Evolutionary conservation across 2,329 filamentous ascomycete genomes (phyloP).

Genomic region (Colletotrichum higginsianum): DNA sequence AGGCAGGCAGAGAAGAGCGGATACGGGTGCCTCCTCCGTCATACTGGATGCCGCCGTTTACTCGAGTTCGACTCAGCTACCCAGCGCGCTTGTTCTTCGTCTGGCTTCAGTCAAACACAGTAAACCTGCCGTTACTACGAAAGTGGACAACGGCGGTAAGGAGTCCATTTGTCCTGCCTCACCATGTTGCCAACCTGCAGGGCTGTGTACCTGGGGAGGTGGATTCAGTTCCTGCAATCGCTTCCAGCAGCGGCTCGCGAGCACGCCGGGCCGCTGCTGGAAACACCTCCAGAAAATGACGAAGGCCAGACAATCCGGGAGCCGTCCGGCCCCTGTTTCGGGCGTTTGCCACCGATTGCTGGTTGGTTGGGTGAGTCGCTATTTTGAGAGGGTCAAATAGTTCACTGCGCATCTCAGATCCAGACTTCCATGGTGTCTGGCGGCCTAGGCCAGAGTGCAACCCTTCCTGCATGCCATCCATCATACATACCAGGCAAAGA

Average conservation of each 20-base stretch:
- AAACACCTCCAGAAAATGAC: conserved; percentile 26
- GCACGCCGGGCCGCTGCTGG: conserved; percentile 20
- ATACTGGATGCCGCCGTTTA: conserved; percentile 15
- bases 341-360: conserved; percentile 31
- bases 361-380: conserved; percentile 39
- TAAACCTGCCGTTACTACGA: conserved; percentile 22
- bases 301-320: conserved; percentile 32
- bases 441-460: conserved; percentile 32
- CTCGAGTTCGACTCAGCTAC: conserved; percentile 2
- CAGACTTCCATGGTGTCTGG: conserved; percentile 27
- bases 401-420: conserved; percentile 29
- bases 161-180: conserved; percentile 39
- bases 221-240: conserved; percentile 42
- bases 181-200: conserved; percentile 40
- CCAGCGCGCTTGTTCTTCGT: conserved; percentile 20
- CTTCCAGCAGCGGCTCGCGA: conserved; percentile 36
- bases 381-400: conserved; percentile 36
- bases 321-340: conserved; percentile 27
- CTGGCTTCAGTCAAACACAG: conserved; percentile 34
- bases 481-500: not conserved
- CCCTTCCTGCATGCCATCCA: conserved; percentile 32
- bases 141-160: conserved; percentile 21
- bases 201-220: not conserved
- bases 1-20: conserved; percentile 5
- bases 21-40: conserved; percentile 28